Evolutionary conservation across 768 basidiomycete genomes (phyloP).

Genomic region (Leccinum broughii): DNA sequence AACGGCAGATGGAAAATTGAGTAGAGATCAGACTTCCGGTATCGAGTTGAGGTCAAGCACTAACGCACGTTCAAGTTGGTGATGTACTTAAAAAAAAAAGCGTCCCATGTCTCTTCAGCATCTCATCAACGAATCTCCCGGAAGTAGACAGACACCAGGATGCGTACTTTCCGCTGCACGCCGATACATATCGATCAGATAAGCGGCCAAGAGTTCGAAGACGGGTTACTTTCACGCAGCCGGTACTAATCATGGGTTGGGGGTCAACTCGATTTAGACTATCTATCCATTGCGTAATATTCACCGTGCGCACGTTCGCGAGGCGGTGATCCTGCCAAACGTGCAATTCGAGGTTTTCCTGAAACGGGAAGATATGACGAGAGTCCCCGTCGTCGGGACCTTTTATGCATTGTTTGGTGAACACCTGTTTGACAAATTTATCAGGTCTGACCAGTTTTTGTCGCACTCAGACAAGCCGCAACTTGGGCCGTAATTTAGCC

Average conservation of each 20-base stretch:
- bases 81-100: neutral
- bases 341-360: conserved; percentile 6
- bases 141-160: neutral
- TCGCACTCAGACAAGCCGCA: neutral
- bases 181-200: neutral
- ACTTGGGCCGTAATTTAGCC: neutral
- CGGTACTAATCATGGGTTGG: neutral
- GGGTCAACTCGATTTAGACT: neutral
- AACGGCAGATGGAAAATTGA: neutral
- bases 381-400: neutral
- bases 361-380: neutral
- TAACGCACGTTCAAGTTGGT: no score
- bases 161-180: neutral
- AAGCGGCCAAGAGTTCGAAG: neutral
- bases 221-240: neutral
- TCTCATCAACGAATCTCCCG: neutral
- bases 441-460: conserved; percentile 19
- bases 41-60: neutral
- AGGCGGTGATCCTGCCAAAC: conserved; percentile 1
- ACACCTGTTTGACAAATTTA: neutral
- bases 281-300: neutral
- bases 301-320: conserved; percentile 16
- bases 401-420: neutral
- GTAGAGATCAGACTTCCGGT: neutral
- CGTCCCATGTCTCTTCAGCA: neutral